These are phyloP conservation scores for Scenedesmus sp. DNA, from an alignment of 163 green algal genomes.

Conservation along the genomic window DNA sequence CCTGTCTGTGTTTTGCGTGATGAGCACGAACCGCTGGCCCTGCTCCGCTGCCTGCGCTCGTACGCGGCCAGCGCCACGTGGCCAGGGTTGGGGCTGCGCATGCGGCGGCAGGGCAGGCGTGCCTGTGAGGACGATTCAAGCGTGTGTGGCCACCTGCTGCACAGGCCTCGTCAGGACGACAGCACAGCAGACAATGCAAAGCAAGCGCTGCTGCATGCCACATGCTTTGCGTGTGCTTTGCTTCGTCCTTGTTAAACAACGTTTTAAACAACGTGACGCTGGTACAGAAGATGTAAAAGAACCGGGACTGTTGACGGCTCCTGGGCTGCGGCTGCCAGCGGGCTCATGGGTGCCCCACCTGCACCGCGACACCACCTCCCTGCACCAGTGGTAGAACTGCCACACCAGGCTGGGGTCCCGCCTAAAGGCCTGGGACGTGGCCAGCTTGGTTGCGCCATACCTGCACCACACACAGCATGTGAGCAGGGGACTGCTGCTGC, in stretches of 20 bases:
- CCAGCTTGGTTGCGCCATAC: conserved; percentile 59
- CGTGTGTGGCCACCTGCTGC: no score
- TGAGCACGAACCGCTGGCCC: conserved; percentile 54
- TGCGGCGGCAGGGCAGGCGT: not conserved
- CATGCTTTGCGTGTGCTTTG: not conserved
- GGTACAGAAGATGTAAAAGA: no score
- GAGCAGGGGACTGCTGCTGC: not conserved
- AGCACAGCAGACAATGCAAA: not conserved
- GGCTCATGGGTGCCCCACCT: not conserved
- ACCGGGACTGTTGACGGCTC: no score
- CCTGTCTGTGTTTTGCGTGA: conserved; percentile 63
- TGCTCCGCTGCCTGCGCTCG: conserved; percentile 41
- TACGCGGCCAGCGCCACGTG: conserved; percentile 51
- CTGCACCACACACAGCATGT: not conserved
- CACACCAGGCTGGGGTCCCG: conserved; percentile 66
- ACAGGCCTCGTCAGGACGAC: not conserved
- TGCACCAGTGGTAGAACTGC: conserved; percentile 69
- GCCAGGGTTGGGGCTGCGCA: conserved; percentile 51
- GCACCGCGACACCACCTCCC: conserved; percentile 45
- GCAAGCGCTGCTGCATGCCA: not conserved
- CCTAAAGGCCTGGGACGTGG: conserved; percentile 60
- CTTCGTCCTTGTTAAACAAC: no score
- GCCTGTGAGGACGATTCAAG: no score
- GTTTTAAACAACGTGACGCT: no score
- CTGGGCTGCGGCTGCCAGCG: not conserved